These are phyloP conservation scores for Sporothrix schenckii DNA, from an alignment of 2,329 filamentous ascomycete species.

Conservation along the genomic window DNA sequence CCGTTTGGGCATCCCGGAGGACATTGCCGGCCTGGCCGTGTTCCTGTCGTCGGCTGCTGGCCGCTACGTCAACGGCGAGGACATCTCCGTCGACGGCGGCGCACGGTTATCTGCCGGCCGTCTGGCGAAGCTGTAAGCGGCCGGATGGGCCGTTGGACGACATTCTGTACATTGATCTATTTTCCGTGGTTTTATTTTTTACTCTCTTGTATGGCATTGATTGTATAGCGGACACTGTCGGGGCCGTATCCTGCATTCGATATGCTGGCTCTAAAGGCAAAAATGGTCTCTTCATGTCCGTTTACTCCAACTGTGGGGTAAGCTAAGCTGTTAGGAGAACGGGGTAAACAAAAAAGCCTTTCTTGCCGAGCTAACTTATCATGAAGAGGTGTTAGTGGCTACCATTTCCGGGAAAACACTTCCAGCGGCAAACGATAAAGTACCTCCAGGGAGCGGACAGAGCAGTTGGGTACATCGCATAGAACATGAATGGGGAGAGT, in stretches of 20 bases:
- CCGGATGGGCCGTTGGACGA: not conserved
- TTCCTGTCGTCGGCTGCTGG: conserved; percentile 58
- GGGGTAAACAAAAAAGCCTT: not conserved
- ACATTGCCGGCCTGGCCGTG: conserved; percentile 63
- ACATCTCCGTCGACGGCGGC: conserved; percentile 45
- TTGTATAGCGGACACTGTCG: conserved; percentile 1
- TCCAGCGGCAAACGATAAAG: not conserved
- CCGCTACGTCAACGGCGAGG: conserved; percentile 53
- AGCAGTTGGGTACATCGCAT: not conserved
- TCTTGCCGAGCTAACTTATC: conserved; percentile 24
- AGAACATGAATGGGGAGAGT: not conserved
- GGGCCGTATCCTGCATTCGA: no score
- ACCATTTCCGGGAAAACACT: conserved; percentile 27
- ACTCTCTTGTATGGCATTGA: conserved; percentile 1
- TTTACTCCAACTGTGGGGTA: conserved; percentile 28
- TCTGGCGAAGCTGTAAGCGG: conserved; percentile 38
- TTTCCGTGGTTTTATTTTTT: not conserved
- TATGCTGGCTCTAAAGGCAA: not conserved
- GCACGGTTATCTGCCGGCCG: conserved; percentile 41
- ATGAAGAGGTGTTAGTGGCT: conserved; percentile 25
- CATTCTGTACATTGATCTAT: not conserved
- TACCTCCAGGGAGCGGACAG: not conserved
- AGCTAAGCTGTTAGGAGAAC: not conserved
- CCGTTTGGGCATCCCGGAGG: conserved; percentile 59
- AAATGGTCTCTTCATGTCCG: no score